Conservation (phyloP, 1,284 basidiomycete genomes). For the Chondrostereum purpureum region DNA sequence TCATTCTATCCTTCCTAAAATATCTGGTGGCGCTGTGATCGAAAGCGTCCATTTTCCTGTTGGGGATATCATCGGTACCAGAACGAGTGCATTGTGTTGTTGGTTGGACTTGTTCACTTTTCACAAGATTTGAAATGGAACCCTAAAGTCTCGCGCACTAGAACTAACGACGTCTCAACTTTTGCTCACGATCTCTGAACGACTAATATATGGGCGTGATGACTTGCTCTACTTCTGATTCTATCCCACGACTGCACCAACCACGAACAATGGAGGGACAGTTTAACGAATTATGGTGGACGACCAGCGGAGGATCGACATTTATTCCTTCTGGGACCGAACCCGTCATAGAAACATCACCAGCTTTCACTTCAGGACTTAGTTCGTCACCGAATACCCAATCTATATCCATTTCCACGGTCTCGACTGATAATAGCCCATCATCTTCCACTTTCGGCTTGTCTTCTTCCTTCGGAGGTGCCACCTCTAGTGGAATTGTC, state of each 20-base stretch:
- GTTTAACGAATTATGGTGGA: slow-evolving; percentile 9
- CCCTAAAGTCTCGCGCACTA: too few relatives aligned
- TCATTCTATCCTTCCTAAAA: too few relatives aligned
- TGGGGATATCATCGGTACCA: background rate
- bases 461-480: slow-evolving; percentile 10
- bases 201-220: slow-evolving; percentile 3
- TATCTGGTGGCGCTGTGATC: too few relatives aligned
- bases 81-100: background rate
- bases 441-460: slow-evolving; percentile 4
- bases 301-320: slow-evolving; percentile 10
- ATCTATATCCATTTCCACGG: background rate
- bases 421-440: background rate
- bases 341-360: slow-evolving; percentile 13
- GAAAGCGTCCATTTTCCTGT: background rate
- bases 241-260: slow-evolving; percentile 10
- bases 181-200: background rate
- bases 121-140: too few relatives aligned
- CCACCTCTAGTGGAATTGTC: slow-evolving; percentile 12
- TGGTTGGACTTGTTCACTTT: background rate
- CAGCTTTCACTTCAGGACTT: slow-evolving; percentile 8
- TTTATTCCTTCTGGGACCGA: slow-evolving; percentile 13
- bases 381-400: background rate
- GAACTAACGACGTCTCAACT: too few relatives aligned
- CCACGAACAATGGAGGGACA: slow-evolving; percentile 9
- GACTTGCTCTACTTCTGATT: slow-evolving; percentile 6